A percentile compares a stretch with the other conserved stretches of the same genome.
phyloP scores from a whole-genome alignment of 352 stramenopile species.

The Phytophthora cactorum region DNA sequence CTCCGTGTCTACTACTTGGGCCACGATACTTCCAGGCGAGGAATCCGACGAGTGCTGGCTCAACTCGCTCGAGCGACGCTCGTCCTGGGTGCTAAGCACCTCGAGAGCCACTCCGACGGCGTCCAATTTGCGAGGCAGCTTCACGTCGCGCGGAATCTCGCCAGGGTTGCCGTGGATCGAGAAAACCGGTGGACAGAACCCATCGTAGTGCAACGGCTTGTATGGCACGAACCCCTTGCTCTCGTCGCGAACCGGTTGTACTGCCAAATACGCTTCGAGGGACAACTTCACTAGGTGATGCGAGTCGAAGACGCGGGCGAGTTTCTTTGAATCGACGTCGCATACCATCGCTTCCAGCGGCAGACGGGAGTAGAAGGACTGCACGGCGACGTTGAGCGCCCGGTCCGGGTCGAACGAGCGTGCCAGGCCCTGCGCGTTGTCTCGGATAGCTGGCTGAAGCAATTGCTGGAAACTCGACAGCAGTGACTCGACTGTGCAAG shows the following conservation, averaged over 20 bases:
- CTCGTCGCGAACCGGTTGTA: slow-evolving; percentile 30
- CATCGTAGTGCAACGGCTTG: slow-evolving; percentile 38
- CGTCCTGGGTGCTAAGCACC: slow-evolving; percentile 18
- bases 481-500: slow-evolving; percentile 67
- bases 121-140: slow-evolving; percentile 19
- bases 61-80: slow-evolving; percentile 9
- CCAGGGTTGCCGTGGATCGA: slow-evolving; percentile 27
- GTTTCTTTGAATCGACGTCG: slow-evolving; percentile 39
- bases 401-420: slow-evolving; percentile 59
- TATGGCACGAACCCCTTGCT: slow-evolving; percentile 37
- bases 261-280: slow-evolving; percentile 38
- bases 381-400: slow-evolving; percentile 64
- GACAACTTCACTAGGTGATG: slow-evolving; percentile 38
- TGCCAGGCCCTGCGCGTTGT: slow-evolving; percentile 39
- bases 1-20: slow-evolving; percentile 4
- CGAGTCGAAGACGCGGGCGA: slow-evolving; percentile 47
- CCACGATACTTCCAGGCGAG: not conserved
- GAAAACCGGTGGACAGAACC: slow-evolving; percentile 23
- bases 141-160: slow-evolving; percentile 20
- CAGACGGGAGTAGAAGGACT: slow-evolving; percentile 74
- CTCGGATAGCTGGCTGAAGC: slow-evolving; percentile 28
- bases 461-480: slow-evolving; percentile 64
- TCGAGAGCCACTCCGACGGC: slow-evolving; percentile 19
- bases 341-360: slow-evolving; percentile 84
- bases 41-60: slow-evolving; percentile 1